phyloP scores from a whole-genome alignment of 441 rosid genomes.

The Aquilaria agallochum region DNA sequence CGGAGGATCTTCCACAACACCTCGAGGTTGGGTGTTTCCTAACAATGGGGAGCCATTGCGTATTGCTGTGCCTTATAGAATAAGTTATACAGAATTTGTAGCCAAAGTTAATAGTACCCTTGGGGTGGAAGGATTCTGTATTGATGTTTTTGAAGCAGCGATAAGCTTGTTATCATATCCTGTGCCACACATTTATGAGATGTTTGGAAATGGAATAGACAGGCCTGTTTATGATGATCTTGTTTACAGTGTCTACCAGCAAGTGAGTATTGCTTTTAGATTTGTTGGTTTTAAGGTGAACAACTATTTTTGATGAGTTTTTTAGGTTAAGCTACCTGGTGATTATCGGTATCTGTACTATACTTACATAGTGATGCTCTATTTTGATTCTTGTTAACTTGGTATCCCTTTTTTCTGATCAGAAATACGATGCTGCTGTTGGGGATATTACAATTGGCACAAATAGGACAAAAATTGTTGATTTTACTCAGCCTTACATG shows the following conservation, averaged over 20 bases:
- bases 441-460: constrained; percentile 77
- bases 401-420: constrained; percentile 17
- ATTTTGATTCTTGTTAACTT: constrained; percentile 1
- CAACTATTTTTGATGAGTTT: constrained; percentile 4
- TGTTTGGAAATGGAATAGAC: constrained; percentile 58
- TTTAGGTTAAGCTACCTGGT: neutral
- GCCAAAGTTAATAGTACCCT: constrained; percentile 51
- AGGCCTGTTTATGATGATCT: constrained; percentile 68
- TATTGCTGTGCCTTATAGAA: constrained; percentile 81
- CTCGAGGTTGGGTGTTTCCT: constrained; percentile 94
- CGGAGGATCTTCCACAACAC: constrained; percentile 45
- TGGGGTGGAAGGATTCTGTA: constrained; percentile 80
- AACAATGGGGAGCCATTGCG: constrained; percentile 72
- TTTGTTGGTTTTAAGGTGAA: neutral
- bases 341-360: neutral
- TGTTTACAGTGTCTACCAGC: constrained; percentile 44
- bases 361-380: neutral
- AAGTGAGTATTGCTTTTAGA: constrained; percentile 42
- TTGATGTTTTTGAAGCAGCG: constrained; percentile 92
- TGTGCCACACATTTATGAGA: constrained; percentile 58
- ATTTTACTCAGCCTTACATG: constrained; percentile 92
- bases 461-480: constrained; percentile 83
- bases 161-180: constrained; percentile 77
- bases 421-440: constrained; percentile 81
- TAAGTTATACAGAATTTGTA: constrained; percentile 50